These are phyloP conservation scores for Diaporthe sp. DNA, from an alignment of 2,329 filamentous ascomycete species.

Conservation along the genomic window DNA sequence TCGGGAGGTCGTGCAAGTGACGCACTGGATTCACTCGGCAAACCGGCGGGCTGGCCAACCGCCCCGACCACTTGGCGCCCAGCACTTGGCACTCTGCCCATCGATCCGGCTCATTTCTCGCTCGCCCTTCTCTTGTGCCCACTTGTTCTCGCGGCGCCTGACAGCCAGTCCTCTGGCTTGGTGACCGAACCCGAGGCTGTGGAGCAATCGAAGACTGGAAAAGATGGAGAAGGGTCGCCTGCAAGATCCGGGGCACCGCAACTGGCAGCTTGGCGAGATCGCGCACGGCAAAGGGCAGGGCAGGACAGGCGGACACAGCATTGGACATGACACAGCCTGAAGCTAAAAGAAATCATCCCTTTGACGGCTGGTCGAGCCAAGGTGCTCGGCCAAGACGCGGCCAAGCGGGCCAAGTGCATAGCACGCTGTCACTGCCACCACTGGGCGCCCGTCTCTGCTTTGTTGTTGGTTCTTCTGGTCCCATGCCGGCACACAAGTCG, in stretches of 20 bases:
- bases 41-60: constrained; percentile 24
- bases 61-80: constrained; percentile 37
- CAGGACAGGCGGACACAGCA: constrained; percentile 6
- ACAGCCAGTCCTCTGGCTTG: not conserved
- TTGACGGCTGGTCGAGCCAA: constrained; percentile 20
- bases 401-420: constrained; percentile 40
- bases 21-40: constrained; percentile 31
- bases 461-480: constrained; percentile 14
- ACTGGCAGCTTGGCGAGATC: constrained; percentile 29
- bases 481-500: constrained; percentile 19
- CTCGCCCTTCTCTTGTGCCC: not conserved
- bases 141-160: not conserved
- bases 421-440: constrained; percentile 25
- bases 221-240: not conserved
- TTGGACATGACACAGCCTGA: constrained; percentile 17
- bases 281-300: not conserved
- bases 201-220: constrained; percentile 8
- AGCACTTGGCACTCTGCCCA: constrained; percentile 33
- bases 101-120: constrained; percentile 26
- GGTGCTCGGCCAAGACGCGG: constrained; percentile 35
- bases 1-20: constrained; percentile 14
- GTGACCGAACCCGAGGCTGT: not conserved
- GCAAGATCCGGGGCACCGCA: not conserved
- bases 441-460: constrained; percentile 27
- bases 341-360: constrained; percentile 24